A percentile compares a stretch with the other conserved stretches of the same genome.
Conservation (phyloP, 192 early-diverging fungal genomes). For the Coemansia umbellata region DNA sequence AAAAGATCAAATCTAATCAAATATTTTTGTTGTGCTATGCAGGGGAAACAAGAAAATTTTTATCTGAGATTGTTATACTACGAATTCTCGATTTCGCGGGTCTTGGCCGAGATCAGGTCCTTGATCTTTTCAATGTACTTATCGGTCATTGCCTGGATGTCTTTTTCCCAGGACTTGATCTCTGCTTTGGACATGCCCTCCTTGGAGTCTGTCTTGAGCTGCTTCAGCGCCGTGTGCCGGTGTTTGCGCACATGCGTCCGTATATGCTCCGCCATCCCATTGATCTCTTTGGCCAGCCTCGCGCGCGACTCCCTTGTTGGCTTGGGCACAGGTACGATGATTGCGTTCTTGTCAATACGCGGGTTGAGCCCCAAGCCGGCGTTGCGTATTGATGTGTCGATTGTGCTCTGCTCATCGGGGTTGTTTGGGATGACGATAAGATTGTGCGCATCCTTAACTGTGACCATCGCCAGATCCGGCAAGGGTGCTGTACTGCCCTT, state of each 20-base stretch:
- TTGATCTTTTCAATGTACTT: constrained; percentile 62
- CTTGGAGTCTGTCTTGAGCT: constrained; percentile 64
- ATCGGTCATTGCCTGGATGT: constrained; percentile 62
- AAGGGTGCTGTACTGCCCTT: constrained; percentile 56
- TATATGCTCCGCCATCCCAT: constrained; percentile 61
- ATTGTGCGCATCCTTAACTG: constrained; percentile 79
- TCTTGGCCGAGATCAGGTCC: constrained; percentile 62
- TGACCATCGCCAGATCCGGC: constrained; percentile 67
- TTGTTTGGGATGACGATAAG: constrained; percentile 76
- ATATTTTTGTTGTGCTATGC: no score
- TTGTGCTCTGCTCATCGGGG: constrained; percentile 58
- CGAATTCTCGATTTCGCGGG: constrained; percentile 59
- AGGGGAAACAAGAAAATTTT: background rate
- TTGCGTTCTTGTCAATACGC: constrained; percentile 61
- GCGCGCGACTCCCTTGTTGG: constrained; percentile 75
- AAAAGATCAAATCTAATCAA: background rate
- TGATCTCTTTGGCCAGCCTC: constrained; percentile 61
- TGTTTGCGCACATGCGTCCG: constrained; percentile 62
- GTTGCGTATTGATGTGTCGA: constrained; percentile 74
- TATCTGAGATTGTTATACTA: background rate
- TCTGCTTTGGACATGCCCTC: constrained; percentile 55
- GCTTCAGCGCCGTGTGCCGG: constrained; percentile 71
- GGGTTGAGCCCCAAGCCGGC: constrained; percentile 80
- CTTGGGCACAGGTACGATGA: constrained; percentile 81
- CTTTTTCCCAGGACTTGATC: constrained; percentile 55